Evolutionary conservation across 2,329 filamentous ascomycete species (phyloP), one percentile per base, ranked within the genome.

Genomic region (Fusarium graminum): DNA sequence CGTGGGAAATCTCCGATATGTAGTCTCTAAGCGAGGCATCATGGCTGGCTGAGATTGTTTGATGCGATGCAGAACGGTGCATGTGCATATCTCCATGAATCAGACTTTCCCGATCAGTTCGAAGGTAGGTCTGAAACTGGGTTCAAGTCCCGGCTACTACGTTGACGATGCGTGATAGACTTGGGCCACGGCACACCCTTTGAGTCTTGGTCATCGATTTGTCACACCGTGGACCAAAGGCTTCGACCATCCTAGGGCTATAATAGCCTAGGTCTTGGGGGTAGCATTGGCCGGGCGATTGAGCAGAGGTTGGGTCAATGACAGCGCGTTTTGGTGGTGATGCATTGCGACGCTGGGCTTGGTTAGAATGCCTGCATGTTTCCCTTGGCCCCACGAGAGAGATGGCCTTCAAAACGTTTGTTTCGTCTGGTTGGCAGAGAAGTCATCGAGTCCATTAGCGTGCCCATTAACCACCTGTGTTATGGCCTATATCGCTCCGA

Each of bases 1-100:
- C 52, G 52, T 65, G 65, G 36, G 70, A 72, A 72, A 72, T 72
- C 69, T 72, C 70, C 70, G 70, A 72, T 58, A 52, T 65, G 69
- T 68, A 68, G 67, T 60, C 55, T 64, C 63, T 68, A 71, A 61
- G 65, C 67, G 69, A 72, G 56, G 46, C 46, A 46, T 43, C 39
- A 36, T 59, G 59, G 52, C 57, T 70, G 61, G 66, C 36, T 51
- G 45, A 42, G 51, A 28, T 36, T 45, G 58, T 51, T 36, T 63
- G 52, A 63, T 14, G 46, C 63, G 52, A 63, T 63, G 59, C 63
- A 63, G 45, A 63, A 36, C 44, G 29, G 41, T 40, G 34, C 34
- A 17, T 36, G 34, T 16, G 34, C 34, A 36, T 36, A 36, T 36
- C 34, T 36, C 34, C 59, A 41, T 45, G 22, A 58, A 63, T 52